These are phyloP conservation scores for Clonostachys rhizophaga DNA, from an alignment of 2,329 filamentous ascomycete genomes.

Conservation along the genomic window DNA sequence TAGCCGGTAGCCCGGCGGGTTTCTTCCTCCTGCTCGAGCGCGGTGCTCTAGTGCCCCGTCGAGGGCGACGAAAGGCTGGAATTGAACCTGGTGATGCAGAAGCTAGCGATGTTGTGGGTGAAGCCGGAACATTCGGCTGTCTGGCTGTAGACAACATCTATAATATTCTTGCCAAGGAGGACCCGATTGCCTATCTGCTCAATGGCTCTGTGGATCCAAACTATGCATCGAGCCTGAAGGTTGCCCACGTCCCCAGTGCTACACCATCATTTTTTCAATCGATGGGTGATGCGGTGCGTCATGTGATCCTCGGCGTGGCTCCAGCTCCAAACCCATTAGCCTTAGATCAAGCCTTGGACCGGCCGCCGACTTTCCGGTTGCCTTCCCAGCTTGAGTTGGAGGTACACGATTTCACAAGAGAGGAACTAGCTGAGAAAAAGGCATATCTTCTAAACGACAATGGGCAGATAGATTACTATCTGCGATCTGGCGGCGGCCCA, in stretches of 20 bases:
- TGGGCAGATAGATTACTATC: slow-evolving; percentile 87
- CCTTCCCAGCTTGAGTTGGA: slow-evolving; percentile 80
- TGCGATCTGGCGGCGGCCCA: slow-evolving; percentile 78
- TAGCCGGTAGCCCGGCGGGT: slow-evolving; percentile 83
- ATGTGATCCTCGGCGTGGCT: slow-evolving; percentile 51
- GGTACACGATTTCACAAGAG: slow-evolving; percentile 88
- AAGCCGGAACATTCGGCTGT: slow-evolving; percentile 79
- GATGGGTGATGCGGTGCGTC: slow-evolving; percentile 57
- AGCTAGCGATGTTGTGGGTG: slow-evolving; percentile 63
- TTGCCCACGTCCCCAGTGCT: slow-evolving; percentile 73
- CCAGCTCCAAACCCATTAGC: slow-evolving; percentile 18
- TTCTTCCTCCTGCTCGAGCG: slow-evolving; percentile 90
- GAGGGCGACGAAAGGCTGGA: slow-evolving; percentile 70
- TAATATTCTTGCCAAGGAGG: slow-evolving; percentile 72
- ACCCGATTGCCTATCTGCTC: slow-evolving; percentile 83
- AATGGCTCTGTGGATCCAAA: slow-evolving; percentile 83
- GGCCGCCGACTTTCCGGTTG: slow-evolving; percentile 38
- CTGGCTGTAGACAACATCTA: slow-evolving; percentile 94
- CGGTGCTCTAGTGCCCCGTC: slow-evolving; percentile 66
- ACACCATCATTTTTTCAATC: slow-evolving; percentile 61
- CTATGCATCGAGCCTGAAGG: slow-evolving; percentile 73
- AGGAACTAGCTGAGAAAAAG: slow-evolving; percentile 87
- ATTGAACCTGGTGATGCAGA: slow-evolving; percentile 58
- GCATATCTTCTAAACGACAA: slow-evolving; percentile 91
- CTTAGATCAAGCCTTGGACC: slow-evolving; percentile 21